Conservation (phyloP, 208 protist genomes). For the Herpetomonas muscarum region DNA sequence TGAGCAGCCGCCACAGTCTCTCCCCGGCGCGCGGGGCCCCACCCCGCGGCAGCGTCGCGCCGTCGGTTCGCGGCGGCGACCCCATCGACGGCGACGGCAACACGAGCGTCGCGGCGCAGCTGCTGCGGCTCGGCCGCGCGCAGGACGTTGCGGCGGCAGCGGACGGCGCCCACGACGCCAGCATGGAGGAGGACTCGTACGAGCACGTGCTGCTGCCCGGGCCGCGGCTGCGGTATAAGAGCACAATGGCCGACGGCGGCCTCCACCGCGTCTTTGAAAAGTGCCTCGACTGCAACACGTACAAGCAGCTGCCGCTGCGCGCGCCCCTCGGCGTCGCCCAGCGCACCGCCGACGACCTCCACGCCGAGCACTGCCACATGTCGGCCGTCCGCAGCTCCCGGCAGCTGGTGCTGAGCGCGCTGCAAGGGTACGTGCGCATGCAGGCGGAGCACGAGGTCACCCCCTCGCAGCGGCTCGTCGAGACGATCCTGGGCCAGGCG, state of each 20-base stretch:
- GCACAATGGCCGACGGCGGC: constrained; percentile 36
- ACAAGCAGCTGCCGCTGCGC: constrained; percentile 81
- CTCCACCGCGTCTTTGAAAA: constrained; percentile 72
- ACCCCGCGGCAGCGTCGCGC: not conserved
- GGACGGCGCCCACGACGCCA: constrained; percentile 13
- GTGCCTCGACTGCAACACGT: constrained; percentile 82
- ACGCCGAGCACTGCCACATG: constrained; percentile 89
- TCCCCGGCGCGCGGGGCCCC: constrained; percentile 12
- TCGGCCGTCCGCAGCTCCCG: constrained; percentile 69
- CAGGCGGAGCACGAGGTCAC: constrained; percentile 57
- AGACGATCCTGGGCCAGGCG: constrained; percentile 83
- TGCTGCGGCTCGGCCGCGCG: constrained; percentile 11
- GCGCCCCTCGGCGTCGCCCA: constrained; percentile 60
- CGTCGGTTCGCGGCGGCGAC: constrained; percentile 18
- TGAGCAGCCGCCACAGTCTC: constrained; percentile 29
- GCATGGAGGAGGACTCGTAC: no score
- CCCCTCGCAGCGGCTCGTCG: constrained; percentile 67
- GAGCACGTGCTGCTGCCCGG: constrained; percentile 74
- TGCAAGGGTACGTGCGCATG: constrained; percentile 72
- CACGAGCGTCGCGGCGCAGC: constrained; percentile 13
- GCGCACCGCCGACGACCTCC: constrained; percentile 69
- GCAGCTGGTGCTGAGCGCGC: constrained; percentile 77
- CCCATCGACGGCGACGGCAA: constrained; percentile 23
- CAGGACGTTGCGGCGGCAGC: constrained; percentile 6
- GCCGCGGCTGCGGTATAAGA: constrained; percentile 72